Conservation (phyloP, 192 early-diverging fungal species). For the Gonapodya prolifera region DNA sequence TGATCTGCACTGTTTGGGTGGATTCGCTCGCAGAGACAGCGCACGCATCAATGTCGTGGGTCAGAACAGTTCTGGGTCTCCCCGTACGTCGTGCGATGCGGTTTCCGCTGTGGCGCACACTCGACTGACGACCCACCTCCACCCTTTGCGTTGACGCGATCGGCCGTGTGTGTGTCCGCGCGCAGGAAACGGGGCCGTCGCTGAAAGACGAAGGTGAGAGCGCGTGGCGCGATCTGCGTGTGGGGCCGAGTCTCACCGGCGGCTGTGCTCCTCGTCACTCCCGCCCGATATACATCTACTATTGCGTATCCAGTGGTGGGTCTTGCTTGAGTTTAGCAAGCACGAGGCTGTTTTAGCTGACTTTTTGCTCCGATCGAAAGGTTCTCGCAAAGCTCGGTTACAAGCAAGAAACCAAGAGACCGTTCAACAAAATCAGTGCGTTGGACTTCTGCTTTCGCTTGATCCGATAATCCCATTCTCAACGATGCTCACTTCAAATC, state of each 20-base stretch:
- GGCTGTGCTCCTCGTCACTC: no score
- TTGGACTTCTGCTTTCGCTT: background rate
- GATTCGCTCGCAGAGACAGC: background rate
- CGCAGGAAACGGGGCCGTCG: background rate
- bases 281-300: no score
- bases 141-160: no score
- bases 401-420: conserved; percentile 2
- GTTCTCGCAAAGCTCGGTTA: conserved; percentile 5
- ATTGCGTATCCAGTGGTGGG: background rate
- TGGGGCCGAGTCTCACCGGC: background rate
- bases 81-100: background rate
- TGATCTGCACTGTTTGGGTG: background rate
- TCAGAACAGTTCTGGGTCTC: background rate
- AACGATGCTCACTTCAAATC: no score
- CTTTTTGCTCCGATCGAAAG: background rate
- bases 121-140: no score
- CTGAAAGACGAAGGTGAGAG: background rate
- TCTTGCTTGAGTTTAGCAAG: background rate
- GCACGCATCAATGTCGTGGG: background rate
- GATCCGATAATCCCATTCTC: no score
- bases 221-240: background rate
- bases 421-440: background rate
- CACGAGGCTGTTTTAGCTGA: background rate
- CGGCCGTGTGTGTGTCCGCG: no score
- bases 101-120: no score